Conservation (phyloP, 176 grass and related monocot genomes). For the Pontederia crassipes region DNA sequence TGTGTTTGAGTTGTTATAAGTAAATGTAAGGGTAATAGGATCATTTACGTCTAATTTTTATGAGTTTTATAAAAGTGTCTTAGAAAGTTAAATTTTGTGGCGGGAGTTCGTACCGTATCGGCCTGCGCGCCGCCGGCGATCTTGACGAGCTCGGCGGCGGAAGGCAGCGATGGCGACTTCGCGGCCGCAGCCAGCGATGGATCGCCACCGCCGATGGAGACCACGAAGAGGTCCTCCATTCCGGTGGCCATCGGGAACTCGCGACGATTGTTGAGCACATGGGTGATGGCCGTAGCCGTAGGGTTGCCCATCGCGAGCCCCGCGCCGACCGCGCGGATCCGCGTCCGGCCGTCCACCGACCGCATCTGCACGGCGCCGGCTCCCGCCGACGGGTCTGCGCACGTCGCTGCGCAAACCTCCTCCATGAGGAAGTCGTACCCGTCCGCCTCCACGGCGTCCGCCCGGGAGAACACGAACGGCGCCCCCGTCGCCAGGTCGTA, state of each 20-base stretch:
- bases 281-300: conserved; percentile 13
- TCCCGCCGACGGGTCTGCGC: neutral
- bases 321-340: conserved; percentile 9
- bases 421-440: conserved; percentile 14
- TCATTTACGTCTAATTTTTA: neutral
- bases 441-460: no score
- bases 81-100: neutral
- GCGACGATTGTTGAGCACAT: conserved; percentile 13
- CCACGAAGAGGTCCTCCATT: conserved; percentile 13
- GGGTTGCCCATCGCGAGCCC: conserved; percentile 13
- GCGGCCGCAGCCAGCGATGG: neutral
- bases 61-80: neutral
- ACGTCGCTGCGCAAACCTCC: conserved; percentile 17
- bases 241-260: conserved; percentile 10
- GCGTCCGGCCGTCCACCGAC: conserved; percentile 7
- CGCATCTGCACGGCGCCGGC: neutral
- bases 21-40: neutral
- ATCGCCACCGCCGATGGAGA: conserved; percentile 6
- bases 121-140: conserved; percentile 4
- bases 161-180: neutral
- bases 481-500: no score
- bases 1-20: no score
- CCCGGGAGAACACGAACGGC: no score
- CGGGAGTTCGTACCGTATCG: conserved; percentile 1
- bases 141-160: conserved; percentile 2